phyloP scores from a whole-genome alignment of 2,329 filamentous ascomycete genomes.

The Pseudogymnoascus destructans region DNA sequence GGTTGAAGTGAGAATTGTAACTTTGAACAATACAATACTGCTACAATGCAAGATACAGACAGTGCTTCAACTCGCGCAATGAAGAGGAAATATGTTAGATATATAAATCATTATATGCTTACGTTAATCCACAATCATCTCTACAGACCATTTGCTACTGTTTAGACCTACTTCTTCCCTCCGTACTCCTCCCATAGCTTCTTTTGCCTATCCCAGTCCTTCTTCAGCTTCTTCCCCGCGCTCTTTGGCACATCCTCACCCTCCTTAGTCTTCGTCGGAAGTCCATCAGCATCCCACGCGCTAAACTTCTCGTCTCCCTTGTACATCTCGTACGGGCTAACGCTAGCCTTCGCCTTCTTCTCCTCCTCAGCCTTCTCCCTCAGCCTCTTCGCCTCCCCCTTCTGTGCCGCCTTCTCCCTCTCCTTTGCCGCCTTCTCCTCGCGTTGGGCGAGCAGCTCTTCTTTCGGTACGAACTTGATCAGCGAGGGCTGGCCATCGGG shows the following conservation, averaged over 20 bases:
- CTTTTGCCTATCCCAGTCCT: slow-evolving; percentile 85
- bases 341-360: slow-evolving; percentile 44
- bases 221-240: slow-evolving; percentile 66
- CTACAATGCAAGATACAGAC: background rate
- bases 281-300: slow-evolving; percentile 70
- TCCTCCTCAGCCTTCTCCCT: slow-evolving; percentile 39
- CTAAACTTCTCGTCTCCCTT: slow-evolving; percentile 46
- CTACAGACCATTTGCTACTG: background rate
- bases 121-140: background rate
- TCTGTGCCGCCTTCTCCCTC: slow-evolving; percentile 47
- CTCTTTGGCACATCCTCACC: slow-evolving; percentile 74
- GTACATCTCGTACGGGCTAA: slow-evolving; percentile 43
- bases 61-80: background rate
- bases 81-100: background rate
- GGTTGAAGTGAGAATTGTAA: background rate
- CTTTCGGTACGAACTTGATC: slow-evolving; percentile 50
- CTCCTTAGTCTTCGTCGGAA: slow-evolving; percentile 65
- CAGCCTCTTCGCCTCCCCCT: slow-evolving; percentile 37
- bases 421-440: slow-evolving; percentile 48
- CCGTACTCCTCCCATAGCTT: slow-evolving; percentile 59
- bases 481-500: slow-evolving; percentile 54
- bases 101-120: background rate
- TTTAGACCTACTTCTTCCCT: slow-evolving; percentile 6
- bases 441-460: slow-evolving; percentile 42
- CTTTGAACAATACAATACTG: background rate